Conservation (phyloP, 192 early-diverging fungal genomes). For the Coemansia sp. region DNA sequence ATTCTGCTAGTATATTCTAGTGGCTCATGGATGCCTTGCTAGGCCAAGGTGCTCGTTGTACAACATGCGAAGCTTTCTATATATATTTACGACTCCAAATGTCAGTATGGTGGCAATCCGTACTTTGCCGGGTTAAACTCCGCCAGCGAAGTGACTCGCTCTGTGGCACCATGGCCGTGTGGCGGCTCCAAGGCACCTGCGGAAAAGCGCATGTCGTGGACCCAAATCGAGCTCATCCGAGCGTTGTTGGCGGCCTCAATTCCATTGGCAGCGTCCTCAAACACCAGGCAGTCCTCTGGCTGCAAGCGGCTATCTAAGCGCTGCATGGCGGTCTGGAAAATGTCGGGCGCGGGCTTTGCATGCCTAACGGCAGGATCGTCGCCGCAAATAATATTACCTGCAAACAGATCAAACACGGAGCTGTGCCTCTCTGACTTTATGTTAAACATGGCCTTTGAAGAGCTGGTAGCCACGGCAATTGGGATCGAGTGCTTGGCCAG, state of each 20-base stretch:
- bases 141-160: constrained; percentile 60
- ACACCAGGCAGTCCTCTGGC: constrained; percentile 73
- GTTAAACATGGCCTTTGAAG: constrained; percentile 68
- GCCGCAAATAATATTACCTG: constrained; percentile 73
- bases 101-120: constrained; percentile 57
- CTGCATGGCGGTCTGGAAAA: constrained; percentile 75
- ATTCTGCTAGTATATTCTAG: not conserved
- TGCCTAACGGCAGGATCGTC: constrained; percentile 76
- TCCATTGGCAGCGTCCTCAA: constrained; percentile 88
- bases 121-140: constrained; percentile 68
- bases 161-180: constrained; percentile 54
- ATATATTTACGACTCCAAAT: not conserved
- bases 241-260: constrained; percentile 80
- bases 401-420: constrained; percentile 77
- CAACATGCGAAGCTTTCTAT: not conserved
- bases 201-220: constrained; percentile 72
- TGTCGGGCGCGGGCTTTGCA: constrained; percentile 90
- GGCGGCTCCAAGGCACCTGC: constrained; percentile 45
- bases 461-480: constrained; percentile 82
- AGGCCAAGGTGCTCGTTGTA: not conserved
- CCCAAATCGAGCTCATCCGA: constrained; percentile 81
- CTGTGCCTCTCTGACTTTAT: constrained; percentile 69
- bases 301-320: constrained; percentile 53
- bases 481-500: constrained; percentile 70
- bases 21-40: too few relatives aligned